Percentiles rank a stretch among this genome's conserved stretches.
Conservation (phyloP, 2,329 filamentous ascomycete species). For the Clonostachys chloroleuca region DNA sequence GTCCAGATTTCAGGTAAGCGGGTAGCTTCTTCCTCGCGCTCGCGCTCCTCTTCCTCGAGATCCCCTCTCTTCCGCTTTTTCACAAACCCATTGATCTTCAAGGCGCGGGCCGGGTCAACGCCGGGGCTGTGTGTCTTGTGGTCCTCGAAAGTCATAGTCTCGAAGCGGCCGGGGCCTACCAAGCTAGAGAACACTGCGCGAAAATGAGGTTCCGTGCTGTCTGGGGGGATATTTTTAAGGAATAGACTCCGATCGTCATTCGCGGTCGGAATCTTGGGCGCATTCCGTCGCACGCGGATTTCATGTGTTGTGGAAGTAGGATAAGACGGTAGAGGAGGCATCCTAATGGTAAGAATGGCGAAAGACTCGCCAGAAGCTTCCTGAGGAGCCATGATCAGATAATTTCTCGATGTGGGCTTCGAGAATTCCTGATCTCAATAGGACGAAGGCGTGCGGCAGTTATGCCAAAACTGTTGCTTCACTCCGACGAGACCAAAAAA, state of each 20-base stretch:
- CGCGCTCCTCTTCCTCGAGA: conserved; percentile 50
- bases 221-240: conserved; percentile 82
- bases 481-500: background rate
- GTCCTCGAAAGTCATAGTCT: conserved; percentile 71
- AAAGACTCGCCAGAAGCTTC: conserved; percentile 47
- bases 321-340: conserved; percentile 60
- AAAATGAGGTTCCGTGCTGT: conserved; percentile 75
- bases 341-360: conserved; percentile 61
- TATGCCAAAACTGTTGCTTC: too few species aligned
- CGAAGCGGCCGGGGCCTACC: conserved; percentile 73
- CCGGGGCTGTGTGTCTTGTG: conserved; percentile 37
- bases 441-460: too few species aligned
- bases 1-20: conserved; percentile 71
- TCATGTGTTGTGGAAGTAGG: conserved; percentile 67
- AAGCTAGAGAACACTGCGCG: conserved; percentile 70
- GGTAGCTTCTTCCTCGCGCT: conserved; percentile 50
- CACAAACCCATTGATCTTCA: conserved; percentile 24
- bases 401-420: too few species aligned
- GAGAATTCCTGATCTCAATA: too few species aligned
- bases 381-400: too few species aligned
- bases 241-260: conserved; percentile 80
- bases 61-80: conserved; percentile 36
- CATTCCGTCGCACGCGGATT: conserved; percentile 80
- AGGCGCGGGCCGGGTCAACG: conserved; percentile 44
- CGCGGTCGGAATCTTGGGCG: conserved; percentile 70